Evolutionary conservation across 163 green algal species (phyloP).

Genomic region (Scenedesmus sp.): DNA sequence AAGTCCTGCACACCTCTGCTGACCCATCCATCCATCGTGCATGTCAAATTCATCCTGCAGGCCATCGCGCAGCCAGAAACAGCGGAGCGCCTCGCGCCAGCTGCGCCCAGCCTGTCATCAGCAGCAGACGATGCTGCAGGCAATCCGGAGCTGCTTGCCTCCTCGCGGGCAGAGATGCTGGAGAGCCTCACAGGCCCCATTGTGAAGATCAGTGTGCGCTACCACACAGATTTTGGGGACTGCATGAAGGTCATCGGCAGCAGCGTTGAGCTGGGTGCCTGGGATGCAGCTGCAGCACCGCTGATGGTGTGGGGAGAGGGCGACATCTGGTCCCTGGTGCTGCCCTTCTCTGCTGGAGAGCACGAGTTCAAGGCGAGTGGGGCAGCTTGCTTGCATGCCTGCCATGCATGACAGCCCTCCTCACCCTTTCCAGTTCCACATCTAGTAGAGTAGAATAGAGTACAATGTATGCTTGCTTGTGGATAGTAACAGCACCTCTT

Average conservation of each 20-base stretch:
- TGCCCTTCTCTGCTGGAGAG: conserved; percentile 13
- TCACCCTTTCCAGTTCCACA: not conserved
- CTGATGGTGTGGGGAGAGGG: conserved; percentile 50
- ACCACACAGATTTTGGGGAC: conserved; percentile 48
- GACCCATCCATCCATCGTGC: not conserved
- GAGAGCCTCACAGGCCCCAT: conserved; percentile 1
- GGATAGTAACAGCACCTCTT: not conserved
- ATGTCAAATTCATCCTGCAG: not conserved
- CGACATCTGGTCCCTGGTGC: conserved; percentile 37
- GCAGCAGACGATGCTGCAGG: not conserved
- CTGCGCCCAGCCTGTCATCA: not conserved
- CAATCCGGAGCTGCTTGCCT: not conserved
- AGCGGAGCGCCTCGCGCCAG: conserved; percentile 2
- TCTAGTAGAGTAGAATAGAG: not conserved
- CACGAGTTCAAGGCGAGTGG: conserved; percentile 47
- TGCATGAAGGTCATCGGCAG: conserved; percentile 52
- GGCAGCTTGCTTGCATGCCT: not conserved
- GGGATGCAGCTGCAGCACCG: conserved; percentile 49
- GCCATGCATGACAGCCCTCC: not conserved
- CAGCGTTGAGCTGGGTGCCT: conserved; percentile 53
- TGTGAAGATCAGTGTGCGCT: conserved; percentile 46
- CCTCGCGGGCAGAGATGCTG: conserved; percentile 15
- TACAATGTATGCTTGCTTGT: not conserved
- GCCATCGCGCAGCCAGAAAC: not conserved
- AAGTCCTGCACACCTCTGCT: not conserved